Evolutionary conservation across 345 rosid genomes (phyloP), one percentile per base, ranked within the genome.

Genomic region (Rhizophora apiculata): DNA sequence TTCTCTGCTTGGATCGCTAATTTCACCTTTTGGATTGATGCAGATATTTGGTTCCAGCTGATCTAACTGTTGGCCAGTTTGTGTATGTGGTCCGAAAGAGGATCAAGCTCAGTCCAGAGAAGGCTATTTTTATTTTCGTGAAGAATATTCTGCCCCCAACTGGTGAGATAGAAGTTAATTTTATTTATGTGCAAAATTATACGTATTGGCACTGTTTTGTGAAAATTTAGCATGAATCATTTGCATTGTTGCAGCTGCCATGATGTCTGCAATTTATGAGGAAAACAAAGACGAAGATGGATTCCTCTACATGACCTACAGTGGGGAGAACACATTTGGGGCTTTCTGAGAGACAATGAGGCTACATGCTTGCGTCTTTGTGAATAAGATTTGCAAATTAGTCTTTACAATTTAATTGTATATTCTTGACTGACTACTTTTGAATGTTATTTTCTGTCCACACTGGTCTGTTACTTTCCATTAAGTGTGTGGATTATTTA

Each of bases 251-350:
- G 51, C 83, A 95, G 97, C 96, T 67, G 92, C 99, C 10, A 78
- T 90, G 96, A 88, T 95, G 96, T 87, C 96, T 62, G 89, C 98
- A n/a, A 88, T 93, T 52, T 93, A 88, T 20, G 97, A 91, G 71
- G 98, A 94, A 78, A 89, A 91, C 84, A 91, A 88, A 81, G 98
- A 94, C 62, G 97, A 89, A 81, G 98, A 94, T 74, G 96, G 98
- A 34, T 94, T 94, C 81, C 91, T 94, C 60, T 94, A 94, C 85
- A 94, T 91, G 98, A 89, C 92, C 43, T 94, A 91, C 90, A 94
- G 98, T 3, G 95, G 98, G 6, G 98, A 94, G 84, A 94, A 89
- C 87, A 94, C 97, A 27, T 94, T 95, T 58, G 99, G 99, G 57
- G 63, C 56, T 59, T 39, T 70, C 51, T 76, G 78, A 87, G 72